Evolutionary conservation across 495 filamentous ascomycete genomes (phyloP).

Genomic region (Elaphomyces granulatus): DNA sequence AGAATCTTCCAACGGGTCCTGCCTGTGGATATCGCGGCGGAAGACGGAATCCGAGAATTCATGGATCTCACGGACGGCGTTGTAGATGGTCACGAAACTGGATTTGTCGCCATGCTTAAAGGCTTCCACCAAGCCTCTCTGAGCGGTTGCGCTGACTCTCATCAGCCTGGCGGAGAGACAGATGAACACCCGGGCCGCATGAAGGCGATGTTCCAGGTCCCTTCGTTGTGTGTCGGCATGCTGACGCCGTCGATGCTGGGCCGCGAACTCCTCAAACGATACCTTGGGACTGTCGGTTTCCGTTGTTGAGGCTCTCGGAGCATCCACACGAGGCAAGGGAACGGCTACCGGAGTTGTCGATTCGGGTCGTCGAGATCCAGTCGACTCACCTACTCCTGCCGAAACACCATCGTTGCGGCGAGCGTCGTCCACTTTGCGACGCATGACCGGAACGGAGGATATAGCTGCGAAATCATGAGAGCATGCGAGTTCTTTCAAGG

Average conservation of each 20-base stretch:
- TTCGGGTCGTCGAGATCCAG: slow-evolving; percentile 10
- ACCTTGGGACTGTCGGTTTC: slow-evolving; percentile 16
- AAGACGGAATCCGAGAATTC: slow-evolving; percentile 63
- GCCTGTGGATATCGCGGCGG: slow-evolving; percentile 25
- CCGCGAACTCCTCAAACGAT: slow-evolving; percentile 32
- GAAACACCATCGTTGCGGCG: slow-evolving; percentile 4
- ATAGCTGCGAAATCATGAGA: not conserved
- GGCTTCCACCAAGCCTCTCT: slow-evolving; percentile 72
- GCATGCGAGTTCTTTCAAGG: slow-evolving; percentile 2
- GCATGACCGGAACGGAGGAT: slow-evolving; percentile 1
- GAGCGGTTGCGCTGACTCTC: slow-evolving; percentile 60
- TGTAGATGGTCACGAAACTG: slow-evolving; percentile 72
- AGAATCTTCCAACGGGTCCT: slow-evolving; percentile 29
- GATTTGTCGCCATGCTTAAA: slow-evolving; percentile 84
- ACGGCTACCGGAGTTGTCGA: slow-evolving; percentile 4
- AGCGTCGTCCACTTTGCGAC: not conserved
- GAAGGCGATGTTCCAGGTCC: slow-evolving; percentile 26
- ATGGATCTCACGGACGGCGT: slow-evolving; percentile 76
- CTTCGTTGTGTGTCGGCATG: slow-evolving; percentile 29
- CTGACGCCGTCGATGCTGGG: slow-evolving; percentile 27
- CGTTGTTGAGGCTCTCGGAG: not conserved
- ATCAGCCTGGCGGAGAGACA: slow-evolving; percentile 68
- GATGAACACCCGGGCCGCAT: slow-evolving; percentile 45
- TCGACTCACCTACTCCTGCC: slow-evolving; percentile 28
- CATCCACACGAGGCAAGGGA: slow-evolving; percentile 1